Conservation (phyloP, 371 early-diverging fungal species). For the Mortierella sp. region DNA sequence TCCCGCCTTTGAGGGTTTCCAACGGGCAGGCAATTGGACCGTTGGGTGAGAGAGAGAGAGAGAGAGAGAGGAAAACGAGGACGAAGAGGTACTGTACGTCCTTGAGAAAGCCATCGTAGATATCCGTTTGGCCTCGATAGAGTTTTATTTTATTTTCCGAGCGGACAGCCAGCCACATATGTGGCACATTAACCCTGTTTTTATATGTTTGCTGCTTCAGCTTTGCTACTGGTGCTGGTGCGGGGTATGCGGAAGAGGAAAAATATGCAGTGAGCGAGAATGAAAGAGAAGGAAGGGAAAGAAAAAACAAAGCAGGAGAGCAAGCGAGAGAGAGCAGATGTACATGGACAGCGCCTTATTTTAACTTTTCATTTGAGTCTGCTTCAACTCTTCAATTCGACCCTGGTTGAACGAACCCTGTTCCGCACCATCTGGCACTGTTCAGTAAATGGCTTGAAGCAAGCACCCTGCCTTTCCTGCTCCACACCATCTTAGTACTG, state of each 20-base stretch:
- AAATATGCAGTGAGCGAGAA: not conserved
- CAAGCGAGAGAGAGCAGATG: not conserved
- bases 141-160: slow-evolving; percentile 1
- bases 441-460: not conserved
- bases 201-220: not conserved
- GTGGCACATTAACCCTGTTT: too few species aligned
- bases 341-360: too few species aligned
- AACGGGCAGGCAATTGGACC: not conserved
- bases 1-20: not conserved
- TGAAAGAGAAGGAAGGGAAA: not conserved
- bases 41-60: not conserved
- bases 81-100: not conserved
- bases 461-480: not conserved
- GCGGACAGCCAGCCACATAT: not conserved
- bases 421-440: not conserved
- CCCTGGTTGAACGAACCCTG: too few species aligned
- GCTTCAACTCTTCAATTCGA: too few species aligned
- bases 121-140: not conserved
- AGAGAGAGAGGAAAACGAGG: not conserved
- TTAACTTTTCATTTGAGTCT: too few species aligned
- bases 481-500: not conserved
- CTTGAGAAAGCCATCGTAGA: not conserved
- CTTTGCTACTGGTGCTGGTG: not conserved
- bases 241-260: not conserved
- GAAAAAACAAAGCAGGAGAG: not conserved